These are phyloP conservation scores for Cicer judaicum DNA, from an alignment of 306 rosid species.

Conservation along the genomic window DNA sequence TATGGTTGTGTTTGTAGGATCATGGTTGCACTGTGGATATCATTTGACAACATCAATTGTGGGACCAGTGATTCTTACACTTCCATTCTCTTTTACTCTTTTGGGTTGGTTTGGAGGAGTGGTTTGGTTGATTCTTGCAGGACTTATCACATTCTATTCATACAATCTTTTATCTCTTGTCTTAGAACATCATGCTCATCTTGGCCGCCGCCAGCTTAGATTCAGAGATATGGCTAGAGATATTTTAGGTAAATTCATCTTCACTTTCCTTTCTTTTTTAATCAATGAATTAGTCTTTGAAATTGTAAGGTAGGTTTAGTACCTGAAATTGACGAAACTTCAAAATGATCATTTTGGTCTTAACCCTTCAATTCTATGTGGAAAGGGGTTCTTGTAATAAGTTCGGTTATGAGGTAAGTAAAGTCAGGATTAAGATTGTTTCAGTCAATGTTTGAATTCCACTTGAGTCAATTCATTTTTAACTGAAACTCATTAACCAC, in stretches of 20 bases:
- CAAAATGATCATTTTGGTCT: no score
- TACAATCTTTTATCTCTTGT: slow-evolving; percentile 76
- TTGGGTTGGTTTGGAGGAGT: slow-evolving; percentile 87
- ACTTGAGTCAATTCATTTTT: no score
- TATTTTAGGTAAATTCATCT: slow-evolving; percentile 55
- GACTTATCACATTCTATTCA: slow-evolving; percentile 69
- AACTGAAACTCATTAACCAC: no score
- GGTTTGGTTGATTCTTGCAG: slow-evolving; percentile 58
- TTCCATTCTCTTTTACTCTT: slow-evolving; percentile 65
- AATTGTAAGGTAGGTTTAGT: background rate
- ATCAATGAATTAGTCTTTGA: background rate
- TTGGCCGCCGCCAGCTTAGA: slow-evolving; percentile 76
- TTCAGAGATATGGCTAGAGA: slow-evolving; percentile 74
- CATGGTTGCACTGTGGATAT: slow-evolving; percentile 88
- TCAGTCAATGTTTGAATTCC: no score
- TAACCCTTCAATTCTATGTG: no score
- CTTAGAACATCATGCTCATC: slow-evolving; percentile 71
- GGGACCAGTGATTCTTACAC: slow-evolving; percentile 67
- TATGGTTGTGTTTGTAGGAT: slow-evolving; percentile 54
- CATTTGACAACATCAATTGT: slow-evolving; percentile 88
- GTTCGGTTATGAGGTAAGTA: no score
- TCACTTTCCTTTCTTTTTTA: background rate
- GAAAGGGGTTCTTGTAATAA: no score
- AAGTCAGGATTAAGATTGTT: no score
- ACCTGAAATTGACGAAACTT: background rate